These are phyloP conservation scores for Aspergillus cejpii DNA, from an alignment of 2,329 filamentous ascomycete genomes.

Conservation along the genomic window DNA sequence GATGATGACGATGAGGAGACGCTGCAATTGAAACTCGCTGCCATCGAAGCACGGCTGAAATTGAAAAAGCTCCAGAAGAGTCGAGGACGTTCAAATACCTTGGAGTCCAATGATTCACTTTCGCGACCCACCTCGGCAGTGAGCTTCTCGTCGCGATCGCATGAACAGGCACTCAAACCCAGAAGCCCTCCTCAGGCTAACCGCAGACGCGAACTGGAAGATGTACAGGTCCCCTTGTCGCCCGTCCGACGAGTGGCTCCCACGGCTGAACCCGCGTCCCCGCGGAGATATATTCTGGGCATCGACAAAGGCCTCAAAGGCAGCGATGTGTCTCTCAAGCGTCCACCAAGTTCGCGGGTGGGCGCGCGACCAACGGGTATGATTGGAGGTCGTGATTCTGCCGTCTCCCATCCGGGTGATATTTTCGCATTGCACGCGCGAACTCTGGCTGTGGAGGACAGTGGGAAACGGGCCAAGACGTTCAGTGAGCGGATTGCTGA, in stretches of 20 bases:
- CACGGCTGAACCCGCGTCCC: constrained; percentile 58
- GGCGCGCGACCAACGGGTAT: constrained; percentile 29
- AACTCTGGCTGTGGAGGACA: constrained; percentile 23
- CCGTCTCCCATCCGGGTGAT: constrained; percentile 20
- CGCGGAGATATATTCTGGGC: constrained; percentile 70
- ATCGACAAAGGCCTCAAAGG: constrained; percentile 83
- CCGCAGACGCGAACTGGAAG: constrained; percentile 20
- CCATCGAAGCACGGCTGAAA: constrained; percentile 80
- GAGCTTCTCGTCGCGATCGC: constrained; percentile 18
- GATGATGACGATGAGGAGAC: constrained; percentile 83
- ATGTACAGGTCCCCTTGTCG: constrained; percentile 71
- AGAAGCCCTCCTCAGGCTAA: constrained; percentile 11
- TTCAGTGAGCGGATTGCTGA: constrained; percentile 85
- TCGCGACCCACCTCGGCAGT: constrained; percentile 23
- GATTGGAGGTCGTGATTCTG: constrained; percentile 24
- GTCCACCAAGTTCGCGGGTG: constrained; percentile 45
- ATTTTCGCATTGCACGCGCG: constrained; percentile 20
- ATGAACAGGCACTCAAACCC: constrained; percentile 13
- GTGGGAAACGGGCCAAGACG: constrained; percentile 43
- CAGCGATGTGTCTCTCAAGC: constrained; percentile 75
- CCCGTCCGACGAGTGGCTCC: constrained; percentile 49
- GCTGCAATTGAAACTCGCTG: constrained; percentile 74
- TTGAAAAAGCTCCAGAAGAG: constrained; percentile 75
- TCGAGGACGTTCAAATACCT: constrained; percentile 24
- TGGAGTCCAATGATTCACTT: constrained; percentile 14